Conservation (phyloP, 2,329 filamentous ascomycete genomes). For the Pseudopithomyces maydicus region DNA sequence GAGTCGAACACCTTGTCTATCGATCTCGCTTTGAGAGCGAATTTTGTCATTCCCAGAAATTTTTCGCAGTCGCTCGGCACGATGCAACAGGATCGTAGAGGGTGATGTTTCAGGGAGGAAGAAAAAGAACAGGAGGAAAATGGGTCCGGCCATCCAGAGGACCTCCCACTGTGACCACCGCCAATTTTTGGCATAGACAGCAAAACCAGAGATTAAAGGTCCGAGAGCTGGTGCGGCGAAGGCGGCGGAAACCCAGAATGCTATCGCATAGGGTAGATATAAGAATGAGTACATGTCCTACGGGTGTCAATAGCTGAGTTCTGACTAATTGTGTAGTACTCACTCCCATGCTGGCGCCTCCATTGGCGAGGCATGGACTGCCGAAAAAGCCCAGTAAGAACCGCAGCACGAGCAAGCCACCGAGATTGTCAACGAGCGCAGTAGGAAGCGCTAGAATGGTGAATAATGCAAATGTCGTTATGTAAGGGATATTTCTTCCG, state of each 20-base stretch:
- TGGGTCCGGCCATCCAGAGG: constrained; percentile 63
- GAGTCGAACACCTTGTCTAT: constrained; percentile 60
- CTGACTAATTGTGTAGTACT: not conserved
- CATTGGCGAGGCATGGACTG: constrained; percentile 67
- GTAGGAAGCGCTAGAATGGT: constrained; percentile 56
- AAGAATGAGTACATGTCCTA: constrained; percentile 57
- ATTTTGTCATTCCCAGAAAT: constrained; percentile 62
- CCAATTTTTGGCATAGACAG: constrained; percentile 49
- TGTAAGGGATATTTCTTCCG: constrained; percentile 57
- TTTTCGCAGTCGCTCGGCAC: constrained; percentile 65
- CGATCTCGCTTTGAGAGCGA: constrained; percentile 67
- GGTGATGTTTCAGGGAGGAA: constrained; percentile 68
- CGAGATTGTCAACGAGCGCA: constrained; percentile 56
- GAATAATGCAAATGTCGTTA: constrained; percentile 55
- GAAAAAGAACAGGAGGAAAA: constrained; percentile 66
- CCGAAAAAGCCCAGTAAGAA: constrained; percentile 60
- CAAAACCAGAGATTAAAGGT: constrained; percentile 65
- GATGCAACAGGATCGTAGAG: constrained; percentile 64
- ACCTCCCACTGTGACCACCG: constrained; percentile 70
- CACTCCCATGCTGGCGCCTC: constrained; percentile 50
- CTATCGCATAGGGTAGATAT: constrained; percentile 63
- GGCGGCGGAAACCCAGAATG: constrained; percentile 62
- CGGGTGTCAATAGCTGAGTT: not conserved
- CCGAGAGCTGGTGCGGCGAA: constrained; percentile 61
- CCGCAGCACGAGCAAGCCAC: constrained; percentile 58